Conservation (phyloP, 2,329 filamentous ascomycete genomes). For the Epichloe scottii region DNA sequence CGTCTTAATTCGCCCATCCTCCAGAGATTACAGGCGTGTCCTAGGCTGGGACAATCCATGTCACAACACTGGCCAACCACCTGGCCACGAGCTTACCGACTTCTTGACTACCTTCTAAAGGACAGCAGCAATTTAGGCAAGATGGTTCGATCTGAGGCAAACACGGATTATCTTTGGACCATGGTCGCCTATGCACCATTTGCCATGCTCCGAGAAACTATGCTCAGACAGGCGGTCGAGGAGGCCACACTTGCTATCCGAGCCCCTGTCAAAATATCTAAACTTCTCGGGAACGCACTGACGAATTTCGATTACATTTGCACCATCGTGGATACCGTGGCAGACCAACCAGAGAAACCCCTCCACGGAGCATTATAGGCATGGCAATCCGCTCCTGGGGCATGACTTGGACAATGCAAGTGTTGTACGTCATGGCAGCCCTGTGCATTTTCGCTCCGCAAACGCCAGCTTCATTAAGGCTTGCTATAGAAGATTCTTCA, state of each 20-base stretch:
- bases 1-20: slow-evolving; percentile 5
- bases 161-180: slow-evolving; percentile 6
- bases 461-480: background rate
- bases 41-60: too few relatives aligned
- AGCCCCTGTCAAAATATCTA: slow-evolving; percentile 4
- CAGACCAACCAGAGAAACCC: background rate
- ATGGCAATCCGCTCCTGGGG: slow-evolving; percentile 11
- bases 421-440: slow-evolving; percentile 6
- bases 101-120: slow-evolving; percentile 1
- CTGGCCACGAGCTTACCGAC: slow-evolving; percentile 5
- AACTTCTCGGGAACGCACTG: slow-evolving; percentile 6
- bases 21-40: background rate
- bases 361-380: slow-evolving; percentile 6
- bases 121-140: slow-evolving; percentile 2
- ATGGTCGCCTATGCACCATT: slow-evolving; percentile 9
- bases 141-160: slow-evolving; percentile 5
- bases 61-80: slow-evolving; percentile 4
- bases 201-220: slow-evolving; percentile 3
- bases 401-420: slow-evolving; percentile 7
- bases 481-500: too few relatives aligned
- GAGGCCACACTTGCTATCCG: slow-evolving; percentile 6
- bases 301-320: slow-evolving; percentile 6
- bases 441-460: background rate
- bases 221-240: slow-evolving; percentile 5
- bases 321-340: background rate